Conservation (phyloP, 176 grass and related monocot species). For the Aegilops speltoides region DNA sequence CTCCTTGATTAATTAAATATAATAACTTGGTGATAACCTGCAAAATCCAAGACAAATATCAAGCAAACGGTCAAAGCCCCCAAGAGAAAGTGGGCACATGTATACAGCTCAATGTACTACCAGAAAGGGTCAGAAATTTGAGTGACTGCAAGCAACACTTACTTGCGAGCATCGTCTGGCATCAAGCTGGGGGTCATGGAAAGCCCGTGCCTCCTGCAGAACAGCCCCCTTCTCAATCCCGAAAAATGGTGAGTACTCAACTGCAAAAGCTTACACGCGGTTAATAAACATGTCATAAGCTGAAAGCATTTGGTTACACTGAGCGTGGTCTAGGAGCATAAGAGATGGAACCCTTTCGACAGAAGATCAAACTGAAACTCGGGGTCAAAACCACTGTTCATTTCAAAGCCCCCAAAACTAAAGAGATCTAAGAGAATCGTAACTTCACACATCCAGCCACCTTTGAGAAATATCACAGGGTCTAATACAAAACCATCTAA, state of each 20-base stretch:
- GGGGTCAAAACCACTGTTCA: not conserved
- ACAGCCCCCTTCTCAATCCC: conserved; percentile 95
- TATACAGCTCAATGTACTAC: not conserved
- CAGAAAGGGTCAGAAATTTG: not conserved
- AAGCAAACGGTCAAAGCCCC: conserved; percentile 25
- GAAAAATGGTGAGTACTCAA: conserved; percentile 86
- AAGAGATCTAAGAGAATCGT: not conserved
- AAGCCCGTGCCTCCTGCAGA: conserved; percentile 91
- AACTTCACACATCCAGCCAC: not conserved
- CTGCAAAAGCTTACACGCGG: conserved; percentile 39
- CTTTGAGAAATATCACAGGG: not conserved
- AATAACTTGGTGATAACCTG: conserved; percentile 98
- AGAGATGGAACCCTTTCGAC: not conserved
- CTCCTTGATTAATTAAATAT: conserved; percentile 99
- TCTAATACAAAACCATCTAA: not conserved
- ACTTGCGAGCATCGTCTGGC: conserved; percentile 85
- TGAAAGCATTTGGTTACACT: conserved; percentile 7
- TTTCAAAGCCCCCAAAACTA: not conserved
- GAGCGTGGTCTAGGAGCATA: conserved; percentile 8
- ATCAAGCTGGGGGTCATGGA: conserved; percentile 93
- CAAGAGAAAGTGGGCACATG: not conserved
- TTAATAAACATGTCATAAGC: conserved; percentile 19
- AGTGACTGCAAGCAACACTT: conserved; percentile 19
- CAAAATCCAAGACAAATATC: conserved; percentile 23
- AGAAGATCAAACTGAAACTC: not conserved